Base-by-base conservation (phyloP, 2,329 filamentous ascomycete genomes). In the Aspergillus melleus region DNA sequence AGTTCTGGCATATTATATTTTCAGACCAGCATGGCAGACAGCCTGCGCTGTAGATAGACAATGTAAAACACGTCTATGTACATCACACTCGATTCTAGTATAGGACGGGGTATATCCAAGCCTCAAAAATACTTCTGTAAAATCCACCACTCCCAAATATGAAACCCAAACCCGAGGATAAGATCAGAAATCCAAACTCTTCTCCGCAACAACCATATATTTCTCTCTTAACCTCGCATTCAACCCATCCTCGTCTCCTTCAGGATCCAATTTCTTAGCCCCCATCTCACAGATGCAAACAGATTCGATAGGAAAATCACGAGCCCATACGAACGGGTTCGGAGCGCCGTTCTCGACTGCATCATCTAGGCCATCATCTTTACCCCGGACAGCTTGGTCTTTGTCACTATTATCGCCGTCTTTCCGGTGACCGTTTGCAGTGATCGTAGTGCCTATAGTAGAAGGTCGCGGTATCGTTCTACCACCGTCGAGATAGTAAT, bases 281-380 rank as follows among this genome's bases (percentile, higher is more conserved):
- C 93, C 92, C 93, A 97, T 96, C 71, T 86, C 87, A 72, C 92
- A 97, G 42, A 97, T 88, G 52, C 88, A 87, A 46, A 97, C 77
- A 60, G 81, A 84, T 58, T 91, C 86, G n/a, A 96, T 72, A 16
- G 80, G 78, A 24, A 94, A 79, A 54, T 86, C 77, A 56, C 86
- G 80, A 66, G 90, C 87, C 91, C 92, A 97, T 0, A 87, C 74
- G 64, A 87, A 87, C 0, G 75, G 72, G n/a, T 63, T 53, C 39
- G 59, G 3, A 44, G 22, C 1, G 6, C n/a, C 12, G 4, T 46
- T 26, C 16, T 32, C 24, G 49, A 22, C 14, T 8, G 1, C 46
- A 9, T 4, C 52, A 6, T 24, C 26, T 19, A 16, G n/a, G 4
- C 6, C 8, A 20, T 16, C 36, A 26, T 12, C 24, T 24, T 51